Evolutionary conservation across 1,284 basidiomycete species (phyloP).

Genomic region (Calocybe gambosa): DNA sequence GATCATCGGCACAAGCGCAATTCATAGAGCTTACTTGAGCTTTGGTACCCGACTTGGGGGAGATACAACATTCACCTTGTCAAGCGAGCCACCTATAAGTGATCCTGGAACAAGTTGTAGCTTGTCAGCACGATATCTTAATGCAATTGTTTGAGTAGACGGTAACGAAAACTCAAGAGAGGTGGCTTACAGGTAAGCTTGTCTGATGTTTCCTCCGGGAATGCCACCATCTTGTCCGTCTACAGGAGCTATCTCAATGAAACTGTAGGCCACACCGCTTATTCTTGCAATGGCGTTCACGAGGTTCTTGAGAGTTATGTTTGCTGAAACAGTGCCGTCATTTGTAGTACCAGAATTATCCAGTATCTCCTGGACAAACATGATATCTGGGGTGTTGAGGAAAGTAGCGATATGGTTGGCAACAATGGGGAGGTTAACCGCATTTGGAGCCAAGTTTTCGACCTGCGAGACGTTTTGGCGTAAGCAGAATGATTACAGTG

Average conservation of each 20-base stretch:
- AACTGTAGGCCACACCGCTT: conserved; percentile 43
- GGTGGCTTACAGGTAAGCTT: conserved; percentile 43
- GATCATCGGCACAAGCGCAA: no score
- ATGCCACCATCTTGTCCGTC: conserved; percentile 56
- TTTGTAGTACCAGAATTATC: conserved; percentile 53
- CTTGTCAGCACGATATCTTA: conserved; percentile 44
- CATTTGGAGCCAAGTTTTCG: conserved; percentile 52
- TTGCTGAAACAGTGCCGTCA: conserved; percentile 50
- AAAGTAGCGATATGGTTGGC: conserved; percentile 50
- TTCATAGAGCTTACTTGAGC: conserved; percentile 39
- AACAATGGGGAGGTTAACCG: conserved; percentile 40
- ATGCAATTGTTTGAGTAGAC: background rate
- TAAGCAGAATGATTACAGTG: background rate
- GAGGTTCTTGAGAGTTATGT: conserved; percentile 47
- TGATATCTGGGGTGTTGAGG: conserved; percentile 51
- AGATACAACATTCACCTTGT: conserved; percentile 36
- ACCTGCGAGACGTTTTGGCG: conserved; percentile 28
- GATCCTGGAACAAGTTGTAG: conserved; percentile 45
- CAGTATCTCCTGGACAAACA: conserved; percentile 65
- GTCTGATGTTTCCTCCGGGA: conserved; percentile 61
- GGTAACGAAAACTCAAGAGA: background rate
- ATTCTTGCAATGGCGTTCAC: conserved; percentile 42
- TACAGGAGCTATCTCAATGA: conserved; percentile 45
- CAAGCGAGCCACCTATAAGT: conserved; percentile 41
- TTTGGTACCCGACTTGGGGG: conserved; percentile 29